Base-by-base conservation (phyloP, 2,329 filamentous ascomycete genomes). In the Neofusicoccum sp. region DNA sequence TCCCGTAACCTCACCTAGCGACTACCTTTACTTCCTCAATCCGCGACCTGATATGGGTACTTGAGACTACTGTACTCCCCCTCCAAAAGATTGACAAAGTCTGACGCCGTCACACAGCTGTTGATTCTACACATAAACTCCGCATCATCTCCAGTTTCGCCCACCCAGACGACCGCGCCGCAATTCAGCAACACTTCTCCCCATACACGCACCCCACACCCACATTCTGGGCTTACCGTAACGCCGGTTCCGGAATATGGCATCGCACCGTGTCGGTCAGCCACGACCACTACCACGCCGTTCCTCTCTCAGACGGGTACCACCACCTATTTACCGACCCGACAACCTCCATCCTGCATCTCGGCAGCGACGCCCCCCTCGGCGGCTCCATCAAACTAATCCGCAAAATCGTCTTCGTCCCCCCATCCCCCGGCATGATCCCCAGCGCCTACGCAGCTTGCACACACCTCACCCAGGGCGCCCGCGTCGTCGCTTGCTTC, bases 281-380 rank as follows among this genome's bases (percentile, higher is more conserved):
- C 26, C 43, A 44, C 34, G 85, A 88, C 66, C 85, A 89, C 66
- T 88, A 86, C 66, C 82, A 81, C 47, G 86, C 86, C 2, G 73
- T 88, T 11, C 86, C 87, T 3, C 70, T 89, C 40, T 86, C 84
- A 63, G 87, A 89, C 69, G 86, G 86, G 1, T 76, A 82, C 60
- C 85, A 89, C 65, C 77, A 89, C 36, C 72, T 89, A 4, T 89
- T 88, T 69, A 84, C 84, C 6, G 86, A 89, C 67, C 85, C 86
- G 4, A 71, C 72, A 9, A 83, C 79, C 1, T 81, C 79, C 8
- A 71, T 79, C 7, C 77, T 89, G 6, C 86, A 82, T 63, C 73
- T 90, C 14, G 86, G 87, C 3, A 84, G 79, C 47, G 84, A 89
- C 73, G 81, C 83, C 0, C 84, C 85, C 1, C 74, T 84, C 16